A percentile compares a stretch with the other conserved stretches of the same genome.
These are phyloP conservation scores for Mucor lusitanicus DNA, from an alignment of 371 early-diverging fungal genomes.

Conservation along the genomic window DNA sequence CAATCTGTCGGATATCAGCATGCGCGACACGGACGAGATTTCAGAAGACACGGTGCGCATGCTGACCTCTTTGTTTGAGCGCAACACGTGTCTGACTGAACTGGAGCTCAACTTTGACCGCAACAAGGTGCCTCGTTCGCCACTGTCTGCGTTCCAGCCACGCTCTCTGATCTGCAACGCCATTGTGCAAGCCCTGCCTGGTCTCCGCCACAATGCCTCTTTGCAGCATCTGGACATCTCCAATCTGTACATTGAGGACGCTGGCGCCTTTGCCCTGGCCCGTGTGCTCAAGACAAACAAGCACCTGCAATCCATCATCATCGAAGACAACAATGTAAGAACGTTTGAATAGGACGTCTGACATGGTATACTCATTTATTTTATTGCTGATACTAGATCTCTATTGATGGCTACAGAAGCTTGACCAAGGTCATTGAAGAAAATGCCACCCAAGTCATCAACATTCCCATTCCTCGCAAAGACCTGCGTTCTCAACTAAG, in stretches of 20 bases:
- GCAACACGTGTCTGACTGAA: constrained; percentile 32
- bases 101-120: constrained; percentile 16
- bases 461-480: constrained; percentile 29
- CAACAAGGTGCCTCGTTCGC: background rate
- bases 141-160: background rate
- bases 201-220: constrained; percentile 26
- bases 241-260: constrained; percentile 33
- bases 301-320: constrained; percentile 23
- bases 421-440: constrained; percentile 26
- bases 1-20: constrained; percentile 32
- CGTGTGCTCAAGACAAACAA: constrained; percentile 29
- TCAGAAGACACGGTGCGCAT: constrained; percentile 39
- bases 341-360: too few species aligned
- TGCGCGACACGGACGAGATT: constrained; percentile 20
- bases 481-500: constrained; percentile 36
- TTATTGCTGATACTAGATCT: constrained; percentile 19
- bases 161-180: constrained; percentile 19
- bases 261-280: constrained; percentile 31
- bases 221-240: constrained; percentile 33
- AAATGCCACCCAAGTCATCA: constrained; percentile 21
- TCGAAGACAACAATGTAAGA: constrained; percentile 43
- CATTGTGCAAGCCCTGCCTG: constrained; percentile 24
- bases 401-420: constrained; percentile 41
- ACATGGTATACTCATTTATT: background rate
- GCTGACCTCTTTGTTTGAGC: constrained; percentile 36